Evolutionary conservation across 2,329 filamentous ascomycete genomes (phyloP).

Genomic region (Ascochyta clinopodiicola): DNA sequence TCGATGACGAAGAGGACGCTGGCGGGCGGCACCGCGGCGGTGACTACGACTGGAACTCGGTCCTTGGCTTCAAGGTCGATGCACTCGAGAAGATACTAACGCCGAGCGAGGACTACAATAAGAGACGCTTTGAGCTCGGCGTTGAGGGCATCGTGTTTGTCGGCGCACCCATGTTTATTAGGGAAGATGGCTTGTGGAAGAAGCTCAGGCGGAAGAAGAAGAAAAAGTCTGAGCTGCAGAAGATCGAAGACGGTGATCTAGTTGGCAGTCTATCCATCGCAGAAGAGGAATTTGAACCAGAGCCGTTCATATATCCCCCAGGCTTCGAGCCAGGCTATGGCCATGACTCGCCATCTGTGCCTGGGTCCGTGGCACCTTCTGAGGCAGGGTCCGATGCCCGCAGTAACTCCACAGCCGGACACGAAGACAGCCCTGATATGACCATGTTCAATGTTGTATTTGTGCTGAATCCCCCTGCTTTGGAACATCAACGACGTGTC

Average conservation of each 20-base stretch:
- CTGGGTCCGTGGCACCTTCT: constrained; percentile 39
- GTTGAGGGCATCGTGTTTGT: constrained; percentile 50
- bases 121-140: constrained; percentile 49
- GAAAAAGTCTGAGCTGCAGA: constrained; percentile 32
- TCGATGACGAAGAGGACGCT: constrained; percentile 27
- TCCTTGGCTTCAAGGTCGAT: constrained; percentile 50
- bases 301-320: constrained; percentile 42
- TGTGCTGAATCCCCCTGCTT: constrained; percentile 78
- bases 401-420: constrained; percentile 47
- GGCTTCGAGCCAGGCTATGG: constrained; percentile 51
- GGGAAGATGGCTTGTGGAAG: constrained; percentile 51
- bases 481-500: constrained; percentile 75
- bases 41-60: constrained; percentile 47
- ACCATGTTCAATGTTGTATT: constrained; percentile 99
- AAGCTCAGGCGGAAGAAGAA: constrained; percentile 44
- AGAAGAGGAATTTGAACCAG: constrained; percentile 29
- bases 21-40: constrained; percentile 31
- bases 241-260: constrained; percentile 28
- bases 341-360: constrained; percentile 43
- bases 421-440: constrained; percentile 71
- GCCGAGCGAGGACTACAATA: constrained; percentile 48
- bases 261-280: constrained; percentile 26
- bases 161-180: constrained; percentile 52
- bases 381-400: constrained; percentile 50
- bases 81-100: constrained; percentile 50